phyloP scores from a whole-genome alignment of 495 filamentous ascomycete species.

The Lepidopterella palustris region DNA sequence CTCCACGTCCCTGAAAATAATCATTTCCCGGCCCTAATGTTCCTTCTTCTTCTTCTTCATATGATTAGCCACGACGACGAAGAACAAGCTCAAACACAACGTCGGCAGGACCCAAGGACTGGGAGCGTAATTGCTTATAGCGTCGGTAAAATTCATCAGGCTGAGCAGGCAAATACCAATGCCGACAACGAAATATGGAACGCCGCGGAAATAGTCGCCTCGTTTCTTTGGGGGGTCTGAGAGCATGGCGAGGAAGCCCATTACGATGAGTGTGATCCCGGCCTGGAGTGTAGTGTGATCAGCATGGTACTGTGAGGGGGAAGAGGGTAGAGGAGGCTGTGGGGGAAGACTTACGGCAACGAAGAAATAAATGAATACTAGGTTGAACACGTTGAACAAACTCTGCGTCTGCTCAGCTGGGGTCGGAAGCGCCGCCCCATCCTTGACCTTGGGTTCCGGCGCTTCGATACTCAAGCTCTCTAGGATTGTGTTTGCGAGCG shows the following conservation, averaged over 20 bases:
- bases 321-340: not conserved
- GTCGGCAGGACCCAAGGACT: constrained; percentile 24
- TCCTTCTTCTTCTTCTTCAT: no score
- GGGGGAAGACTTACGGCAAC: constrained; percentile 27
- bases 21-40: no score
- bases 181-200: constrained; percentile 13
- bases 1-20: no score
- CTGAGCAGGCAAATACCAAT: constrained; percentile 19
- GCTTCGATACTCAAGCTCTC: constrained; percentile 33
- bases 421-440: constrained; percentile 11
- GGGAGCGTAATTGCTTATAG: not conserved
- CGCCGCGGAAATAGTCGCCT: constrained; percentile 9
- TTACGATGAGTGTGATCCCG: constrained; percentile 40
- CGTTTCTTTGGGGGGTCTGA: constrained; percentile 10
- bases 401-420: constrained; percentile 15
- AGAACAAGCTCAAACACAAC: constrained; percentile 11
- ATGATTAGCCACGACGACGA: no score
- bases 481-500: constrained; percentile 23
- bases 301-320: not conserved
- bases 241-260: constrained; percentile 38
- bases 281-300: constrained; percentile 21
- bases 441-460: constrained; percentile 23
- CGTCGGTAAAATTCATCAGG: constrained; percentile 1
- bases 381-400: constrained; percentile 34
- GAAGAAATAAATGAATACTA: constrained; percentile 41